These are phyloP conservation scores for Podaxis sp. DNA, from an alignment of 768 basidiomycete genomes.

Conservation along the genomic window DNA sequence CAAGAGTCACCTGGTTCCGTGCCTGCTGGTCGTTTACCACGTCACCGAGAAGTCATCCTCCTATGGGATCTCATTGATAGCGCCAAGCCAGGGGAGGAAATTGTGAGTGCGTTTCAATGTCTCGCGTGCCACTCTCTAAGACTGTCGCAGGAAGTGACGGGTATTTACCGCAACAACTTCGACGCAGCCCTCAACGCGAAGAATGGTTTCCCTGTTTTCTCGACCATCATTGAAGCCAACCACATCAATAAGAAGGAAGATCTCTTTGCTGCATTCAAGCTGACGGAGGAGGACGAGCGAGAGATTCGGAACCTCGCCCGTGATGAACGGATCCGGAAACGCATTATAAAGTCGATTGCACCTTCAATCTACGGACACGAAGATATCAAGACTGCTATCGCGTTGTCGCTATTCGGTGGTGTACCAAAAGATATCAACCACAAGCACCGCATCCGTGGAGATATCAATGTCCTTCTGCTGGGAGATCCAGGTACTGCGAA, in stretches of 20 bases:
- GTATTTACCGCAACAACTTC: constrained; percentile 98
- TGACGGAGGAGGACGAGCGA: constrained; percentile 96
- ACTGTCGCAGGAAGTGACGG: constrained; percentile 82
- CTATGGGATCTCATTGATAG: constrained; percentile 98
- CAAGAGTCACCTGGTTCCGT: constrained; percentile 98
- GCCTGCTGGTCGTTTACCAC: constrained; percentile 93
- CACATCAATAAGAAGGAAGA: constrained; percentile 99
- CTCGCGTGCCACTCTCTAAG: constrained; percentile 18
- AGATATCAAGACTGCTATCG: constrained; percentile 97
- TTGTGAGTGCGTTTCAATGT: constrained; percentile 50
- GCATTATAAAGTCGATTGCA: constrained; percentile 97
- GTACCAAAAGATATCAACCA: constrained; percentile 95
- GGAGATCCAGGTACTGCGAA: constrained; percentile 99
- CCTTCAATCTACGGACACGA: constrained; percentile 99
- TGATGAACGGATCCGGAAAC: constrained; percentile 94
- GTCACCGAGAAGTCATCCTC: constrained; percentile 95
- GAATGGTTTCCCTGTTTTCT: constrained; percentile 99
- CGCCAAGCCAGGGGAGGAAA: constrained; percentile 98
- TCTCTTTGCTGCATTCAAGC: constrained; percentile 94
- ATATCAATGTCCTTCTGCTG: constrained; percentile 94
- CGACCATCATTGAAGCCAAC: constrained; percentile 96
- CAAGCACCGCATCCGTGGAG: constrained; percentile 94
- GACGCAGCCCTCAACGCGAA: constrained; percentile 97
- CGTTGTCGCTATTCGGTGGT: constrained; percentile 92
- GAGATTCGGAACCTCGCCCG: constrained; percentile 84